Evolutionary conservation across 1,284 basidiomycete genomes (phyloP), one percentile per base, ranked within the genome.

Genomic region (Sporisorium graminicola): DNA sequence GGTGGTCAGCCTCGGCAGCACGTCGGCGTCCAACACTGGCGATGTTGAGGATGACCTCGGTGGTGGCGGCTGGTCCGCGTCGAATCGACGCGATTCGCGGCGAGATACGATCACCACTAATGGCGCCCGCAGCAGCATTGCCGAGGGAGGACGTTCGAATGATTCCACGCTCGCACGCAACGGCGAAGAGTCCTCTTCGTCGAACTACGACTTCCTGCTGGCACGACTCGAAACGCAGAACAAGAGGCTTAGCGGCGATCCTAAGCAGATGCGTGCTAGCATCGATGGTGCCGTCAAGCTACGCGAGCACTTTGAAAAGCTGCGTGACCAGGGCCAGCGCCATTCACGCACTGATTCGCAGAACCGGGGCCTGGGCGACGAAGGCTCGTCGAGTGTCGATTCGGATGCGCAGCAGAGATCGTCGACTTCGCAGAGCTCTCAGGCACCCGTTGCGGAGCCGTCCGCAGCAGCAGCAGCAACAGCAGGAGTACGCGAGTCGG

Each of bases 241-340:
- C 50, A 79, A 80, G 29, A 35, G 70, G 26, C 63, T 83, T 29
- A 81, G 72, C 49, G 65, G 76, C 47, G 82, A 82, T 31, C 74
- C 78, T 0, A 80, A 81, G 59, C 74, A 78, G 27, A 77, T 82
- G 69, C 65, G 84, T 8, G 70, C 70, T 13, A 81, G 78, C 43
- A 65, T 79, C 26, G 72, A 81, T n/a, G 82, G 82, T 3, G 74
- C 77, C 1, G 82, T 82, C 29, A 84, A 82, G 68, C 51, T 85
- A 5, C 61, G 77, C 10, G 67, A 83, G 55, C 79, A 78, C 58
- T 84, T 84, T 55, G 81, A 82, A 40, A 78, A 79, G 59, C 50
- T 84, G 51, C 72, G 82, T 24, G 74, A 69, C 18, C 69, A 62
- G 46, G 72, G 44, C 12, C 52, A 42, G 56, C 68, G 61, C 0